phyloP scores from a whole-genome alignment of 2,329 filamentous ascomycete genomes.

The Fusarium sp. region DNA sequence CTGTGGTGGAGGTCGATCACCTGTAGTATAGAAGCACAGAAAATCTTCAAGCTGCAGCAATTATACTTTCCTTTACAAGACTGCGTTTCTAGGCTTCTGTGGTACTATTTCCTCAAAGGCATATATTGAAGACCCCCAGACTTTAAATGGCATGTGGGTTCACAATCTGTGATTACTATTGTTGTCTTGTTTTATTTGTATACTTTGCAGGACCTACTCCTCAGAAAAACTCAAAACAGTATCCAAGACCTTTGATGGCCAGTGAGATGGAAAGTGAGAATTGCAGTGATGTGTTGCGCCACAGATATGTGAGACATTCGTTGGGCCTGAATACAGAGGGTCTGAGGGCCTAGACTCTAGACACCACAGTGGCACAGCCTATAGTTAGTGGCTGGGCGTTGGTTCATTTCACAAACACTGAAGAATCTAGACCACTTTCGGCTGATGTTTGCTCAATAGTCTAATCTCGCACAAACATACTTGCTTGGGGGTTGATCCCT shows the following conservation, averaged over 20 bases:
- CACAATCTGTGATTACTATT: no score
- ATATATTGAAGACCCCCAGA: no score
- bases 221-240: no score
- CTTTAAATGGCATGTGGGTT: no score
- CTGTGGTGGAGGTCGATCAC: constrained; percentile 20
- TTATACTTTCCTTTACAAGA: not conserved
- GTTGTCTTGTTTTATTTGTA: no score
- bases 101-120: not conserved
- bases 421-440: not conserved
- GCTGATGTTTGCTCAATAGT: not conserved
- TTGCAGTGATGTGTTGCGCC: not conserved
- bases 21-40: not conserved
- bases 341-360: not conserved
- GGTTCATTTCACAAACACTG: not conserved
- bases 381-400: not conserved
- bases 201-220: no score
- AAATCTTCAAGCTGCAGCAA: not conserved
- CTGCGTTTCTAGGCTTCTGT: not conserved
- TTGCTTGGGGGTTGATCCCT: no score
- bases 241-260: no score
- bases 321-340: not conserved
- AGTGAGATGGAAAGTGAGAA: no score
- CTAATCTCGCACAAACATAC: no score
- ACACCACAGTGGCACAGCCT: not conserved
- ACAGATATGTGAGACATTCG: not conserved